Conservation (phyloP, 78 protist genomes). For the Dictyostelium capitatum region DNA sequence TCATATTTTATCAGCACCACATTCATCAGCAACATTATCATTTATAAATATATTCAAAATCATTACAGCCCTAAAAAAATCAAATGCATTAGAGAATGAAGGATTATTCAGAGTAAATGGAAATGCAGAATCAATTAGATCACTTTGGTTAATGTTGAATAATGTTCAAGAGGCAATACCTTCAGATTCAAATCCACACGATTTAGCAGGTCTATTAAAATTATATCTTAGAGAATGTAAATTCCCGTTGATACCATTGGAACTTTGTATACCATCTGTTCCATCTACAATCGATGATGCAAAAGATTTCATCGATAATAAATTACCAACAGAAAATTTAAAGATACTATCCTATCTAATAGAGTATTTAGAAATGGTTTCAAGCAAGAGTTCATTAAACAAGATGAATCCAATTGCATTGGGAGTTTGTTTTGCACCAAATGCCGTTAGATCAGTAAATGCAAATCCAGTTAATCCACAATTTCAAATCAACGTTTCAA, state of each 20-base stretch:
- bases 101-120: slow-evolving; percentile 77
- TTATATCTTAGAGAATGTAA: slow-evolving; percentile 59
- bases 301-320: slow-evolving; percentile 18
- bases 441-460: slow-evolving; percentile 19
- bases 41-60: slow-evolving; percentile 50
- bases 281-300: slow-evolving; percentile 18
- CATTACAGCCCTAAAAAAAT: slow-evolving; percentile 32
- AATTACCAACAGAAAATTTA: slow-evolving; percentile 59
- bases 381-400: slow-evolving; percentile 8
- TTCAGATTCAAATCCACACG: background rate
- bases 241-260: slow-evolving; percentile 67
- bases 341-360: slow-evolving; percentile 4
- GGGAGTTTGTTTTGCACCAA: slow-evolving; percentile 78
- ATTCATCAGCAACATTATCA: slow-evolving; percentile 29
- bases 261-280: slow-evolving; percentile 1
- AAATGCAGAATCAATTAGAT: slow-evolving; percentile 54
- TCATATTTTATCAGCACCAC: slow-evolving; percentile 65
- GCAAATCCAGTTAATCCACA: slow-evolving; percentile 20
- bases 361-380: slow-evolving; percentile 37
- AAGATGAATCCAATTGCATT: slow-evolving; percentile 72
- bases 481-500: slow-evolving; percentile 24
- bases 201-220: slow-evolving; percentile 68
- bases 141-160: slow-evolving; percentile 44
- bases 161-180: slow-evolving; percentile 12
- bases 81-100: slow-evolving; percentile 47